A percentile compares a stretch with the other conserved stretches of the same genome.
These are phyloP conservation scores for Penicillium samsonianum DNA, from an alignment of 495 filamentous ascomycete species.

Conservation along the genomic window DNA sequence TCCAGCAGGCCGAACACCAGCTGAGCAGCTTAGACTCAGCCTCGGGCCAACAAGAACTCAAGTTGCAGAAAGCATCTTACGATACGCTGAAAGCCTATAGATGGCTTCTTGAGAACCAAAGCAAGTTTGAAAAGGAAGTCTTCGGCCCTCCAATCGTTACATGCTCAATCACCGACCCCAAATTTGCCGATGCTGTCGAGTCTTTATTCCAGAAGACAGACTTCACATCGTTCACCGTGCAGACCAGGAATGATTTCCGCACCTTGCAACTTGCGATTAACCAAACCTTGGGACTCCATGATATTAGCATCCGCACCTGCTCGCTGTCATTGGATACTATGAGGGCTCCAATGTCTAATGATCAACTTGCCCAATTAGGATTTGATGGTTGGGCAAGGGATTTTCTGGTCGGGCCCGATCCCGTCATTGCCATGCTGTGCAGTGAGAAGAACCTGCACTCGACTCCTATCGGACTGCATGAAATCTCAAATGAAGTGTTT, in stretches of 20 bases:
- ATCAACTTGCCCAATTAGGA: slow-evolving; percentile 60
- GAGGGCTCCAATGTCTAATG: slow-evolving; percentile 50
- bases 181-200: slow-evolving; percentile 75
- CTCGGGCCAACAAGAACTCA: slow-evolving; percentile 69
- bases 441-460: slow-evolving; percentile 62
- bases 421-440: slow-evolving; percentile 86
- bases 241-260: slow-evolving; percentile 70
- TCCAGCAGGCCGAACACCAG: slow-evolving; percentile 46
- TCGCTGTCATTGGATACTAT: slow-evolving; percentile 51
- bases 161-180: slow-evolving; percentile 77
- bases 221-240: slow-evolving; percentile 73
- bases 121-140: slow-evolving; percentile 74
- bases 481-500: slow-evolving; percentile 65
- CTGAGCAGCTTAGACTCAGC: slow-evolving; percentile 69
- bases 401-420: slow-evolving; percentile 75
- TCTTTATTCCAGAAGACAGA: slow-evolving; percentile 62
- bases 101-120: slow-evolving; percentile 73
- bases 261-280: slow-evolving; percentile 53
- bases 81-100: slow-evolving; percentile 73
- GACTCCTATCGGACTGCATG: slow-evolving; percentile 62
- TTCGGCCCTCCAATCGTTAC: slow-evolving; percentile 82
- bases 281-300: slow-evolving; percentile 56
- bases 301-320: slow-evolving; percentile 65
- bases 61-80: slow-evolving; percentile 54
- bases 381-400: slow-evolving; percentile 81